These are phyloP conservation scores for Pseudogymnoascus sp. DNA, from an alignment of 2,329 filamentous ascomycete genomes.

Conservation along the genomic window DNA sequence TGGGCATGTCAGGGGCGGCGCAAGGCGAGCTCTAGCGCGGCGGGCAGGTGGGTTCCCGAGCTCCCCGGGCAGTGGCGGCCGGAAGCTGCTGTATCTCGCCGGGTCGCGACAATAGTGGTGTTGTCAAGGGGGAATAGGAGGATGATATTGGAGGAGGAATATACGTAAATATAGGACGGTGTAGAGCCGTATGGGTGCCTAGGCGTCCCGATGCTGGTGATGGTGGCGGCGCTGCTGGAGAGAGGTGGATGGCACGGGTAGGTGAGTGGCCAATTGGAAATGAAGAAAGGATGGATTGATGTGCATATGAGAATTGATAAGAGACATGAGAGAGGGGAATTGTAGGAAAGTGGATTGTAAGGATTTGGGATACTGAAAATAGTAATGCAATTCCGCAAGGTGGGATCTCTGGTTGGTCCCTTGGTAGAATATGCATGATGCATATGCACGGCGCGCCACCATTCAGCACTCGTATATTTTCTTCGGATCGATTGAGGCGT, in stretches of 20 bases:
- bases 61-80: slow-evolving; percentile 1
- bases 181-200: background rate
- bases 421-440: background rate
- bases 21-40: background rate
- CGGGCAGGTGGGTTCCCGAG: background rate
- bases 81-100: background rate
- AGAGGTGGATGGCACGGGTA: background rate
- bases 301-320: background rate
- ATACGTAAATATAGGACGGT: background rate
- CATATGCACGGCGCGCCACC: background rate
- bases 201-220: background rate
- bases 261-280: background rate
- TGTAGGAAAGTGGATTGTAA: background rate
- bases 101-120: background rate
- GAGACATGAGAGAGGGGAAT: background rate
- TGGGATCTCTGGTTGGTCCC: background rate
- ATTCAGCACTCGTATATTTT: background rate
- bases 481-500: background rate
- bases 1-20: background rate
- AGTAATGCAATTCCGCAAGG: background rate
- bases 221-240: background rate
- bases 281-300: background rate
- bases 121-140: background rate
- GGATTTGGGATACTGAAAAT: background rate
- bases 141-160: background rate